Evolutionary conservation across 495 filamentous ascomycete genomes (phyloP), one percentile per base, ranked within the genome.

Genomic region (Trichoderma erinaceum): DNA sequence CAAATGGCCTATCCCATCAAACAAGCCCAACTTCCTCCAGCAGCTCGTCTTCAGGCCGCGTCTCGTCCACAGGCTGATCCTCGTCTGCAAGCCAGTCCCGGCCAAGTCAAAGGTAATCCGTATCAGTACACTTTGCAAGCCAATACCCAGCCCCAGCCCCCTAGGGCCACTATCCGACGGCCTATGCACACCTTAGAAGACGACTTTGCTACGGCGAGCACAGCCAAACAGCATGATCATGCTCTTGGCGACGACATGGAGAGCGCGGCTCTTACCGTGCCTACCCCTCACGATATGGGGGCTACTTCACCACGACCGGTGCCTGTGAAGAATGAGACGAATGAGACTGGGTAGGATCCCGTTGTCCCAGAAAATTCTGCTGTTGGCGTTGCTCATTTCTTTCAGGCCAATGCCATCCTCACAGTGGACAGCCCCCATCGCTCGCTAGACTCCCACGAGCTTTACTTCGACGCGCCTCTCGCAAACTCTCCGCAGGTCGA

Each of bases 321-420:
- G 56, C 25, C 56, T 16, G 13, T 25, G 50, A 21, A 23, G 29
- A 61, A 32, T 5, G 56, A 29, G 4, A 12, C 27, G 29, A 61
- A 32, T 5, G 56, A 29, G 4, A 12, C 27, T 16, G n/a, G 25
- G 56, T 61, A 32, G 25, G 23, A 32, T 16, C 25, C 23, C 8
- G 11, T 61, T 29, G 27, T 21, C 56, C 16, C 11, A 32, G 10
- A 61, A 13, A 12, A 61, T 16, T 11, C 12, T 61, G 23, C n/a
- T 61, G 56, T 32, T 61, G 56, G 56, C 56, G 56, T 61, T 61
- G 56, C 56, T 61, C 56, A 61, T 32, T 5, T 56, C 50, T 56
- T n/a, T 6, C 44, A 56, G 50, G n/a, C 50, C 50, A 6, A 11
- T 25, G n/a, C 4, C 50, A n/a, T 56, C 50, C 21, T 56, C 18